Conservation (phyloP, 345 rosid genomes). For the Aurinia saxatilis region DNA sequence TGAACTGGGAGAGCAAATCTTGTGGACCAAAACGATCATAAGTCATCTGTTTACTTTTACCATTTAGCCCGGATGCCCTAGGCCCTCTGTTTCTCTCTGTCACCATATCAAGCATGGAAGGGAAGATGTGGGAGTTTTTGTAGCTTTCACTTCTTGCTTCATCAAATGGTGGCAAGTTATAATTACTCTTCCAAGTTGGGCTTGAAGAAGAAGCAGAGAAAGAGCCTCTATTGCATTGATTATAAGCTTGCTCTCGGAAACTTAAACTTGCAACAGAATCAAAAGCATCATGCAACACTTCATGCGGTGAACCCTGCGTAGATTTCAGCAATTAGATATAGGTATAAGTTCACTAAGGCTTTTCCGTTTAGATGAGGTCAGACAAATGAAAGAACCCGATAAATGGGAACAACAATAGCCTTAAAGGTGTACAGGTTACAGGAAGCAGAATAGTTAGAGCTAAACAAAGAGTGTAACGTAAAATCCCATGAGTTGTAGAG, state of each 20-base stretch:
- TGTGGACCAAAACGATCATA: constrained; percentile 34
- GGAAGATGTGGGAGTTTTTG: constrained; percentile 35
- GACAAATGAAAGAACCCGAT: background rate
- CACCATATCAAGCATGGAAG: constrained; percentile 39
- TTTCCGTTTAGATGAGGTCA: background rate
- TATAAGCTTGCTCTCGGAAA: constrained; percentile 34
- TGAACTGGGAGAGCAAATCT: constrained; percentile 31
- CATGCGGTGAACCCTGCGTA: constrained; percentile 41
- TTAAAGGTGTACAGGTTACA: background rate
- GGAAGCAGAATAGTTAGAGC: background rate
- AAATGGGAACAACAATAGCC: background rate
- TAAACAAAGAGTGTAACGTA: background rate
- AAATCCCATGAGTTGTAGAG: background rate
- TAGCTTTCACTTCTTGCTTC: constrained; percentile 42
- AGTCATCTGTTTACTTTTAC: constrained; percentile 28
- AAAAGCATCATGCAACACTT: constrained; percentile 33
- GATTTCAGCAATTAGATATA: constrained; percentile 18
- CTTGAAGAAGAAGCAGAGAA: constrained; percentile 32
- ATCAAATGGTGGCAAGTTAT: constrained; percentile 39
- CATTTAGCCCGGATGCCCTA: constrained; percentile 45
- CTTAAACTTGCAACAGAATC: constrained; percentile 37
- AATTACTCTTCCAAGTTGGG: constrained; percentile 33
- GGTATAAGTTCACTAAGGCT: background rate
- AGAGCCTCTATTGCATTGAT: constrained; percentile 27
- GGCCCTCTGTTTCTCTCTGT: constrained; percentile 57